Base-by-base conservation (phyloP, 2,329 filamentous ascomycete species). In the Fusarium torulosum region DNA sequence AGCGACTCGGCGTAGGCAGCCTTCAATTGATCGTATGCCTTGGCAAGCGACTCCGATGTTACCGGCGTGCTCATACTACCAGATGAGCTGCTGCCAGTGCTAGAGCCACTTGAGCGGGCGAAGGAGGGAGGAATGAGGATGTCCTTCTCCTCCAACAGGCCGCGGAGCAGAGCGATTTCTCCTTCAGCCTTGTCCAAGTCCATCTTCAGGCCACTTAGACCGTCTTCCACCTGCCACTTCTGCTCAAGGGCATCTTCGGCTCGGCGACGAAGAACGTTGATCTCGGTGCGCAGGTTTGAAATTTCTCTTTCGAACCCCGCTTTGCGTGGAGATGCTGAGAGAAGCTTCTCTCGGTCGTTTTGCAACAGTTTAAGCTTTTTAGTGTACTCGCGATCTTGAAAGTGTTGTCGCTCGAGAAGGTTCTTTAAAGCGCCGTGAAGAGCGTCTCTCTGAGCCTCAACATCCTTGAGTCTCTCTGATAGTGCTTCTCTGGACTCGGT, bases 161-260 rank as follows among this genome's bases (percentile, higher is more conserved):
- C 86, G 42, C 93, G 89, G 40, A 99, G 85, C n/a, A 92, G 92
- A 40, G 88, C 84, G 29, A 97, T 97, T 80, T 99, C 96, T 76
- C 96, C 92, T 78, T 97, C 93, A 25, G 96, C 94, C 65, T 94
- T 92, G 78, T 98, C 96, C 41, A 99, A 87, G 75, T 98, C 95
- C 91, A 97, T 97, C 81, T 97, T 97, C 57, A 98, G 82, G 55
- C 94, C 93, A 52, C 88, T 86, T 3, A 98, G 83, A 19, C 93
- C 93, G 80, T 96, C 96, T 79, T 97, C 95, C 64, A 94, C 95
- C 76, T 96, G 91, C 90, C 93, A 98, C 79, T 98, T 98, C 74
- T 97, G 92, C 75, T 97, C 93, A 15, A 98, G 86, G 17, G 95
- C 95, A 67, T 98, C 95, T 73, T 99, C 95, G 29, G 95, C 95